Base-by-base conservation (phyloP, 2,329 filamentous ascomycete species). In the Xylariaceae sp. region DNA sequence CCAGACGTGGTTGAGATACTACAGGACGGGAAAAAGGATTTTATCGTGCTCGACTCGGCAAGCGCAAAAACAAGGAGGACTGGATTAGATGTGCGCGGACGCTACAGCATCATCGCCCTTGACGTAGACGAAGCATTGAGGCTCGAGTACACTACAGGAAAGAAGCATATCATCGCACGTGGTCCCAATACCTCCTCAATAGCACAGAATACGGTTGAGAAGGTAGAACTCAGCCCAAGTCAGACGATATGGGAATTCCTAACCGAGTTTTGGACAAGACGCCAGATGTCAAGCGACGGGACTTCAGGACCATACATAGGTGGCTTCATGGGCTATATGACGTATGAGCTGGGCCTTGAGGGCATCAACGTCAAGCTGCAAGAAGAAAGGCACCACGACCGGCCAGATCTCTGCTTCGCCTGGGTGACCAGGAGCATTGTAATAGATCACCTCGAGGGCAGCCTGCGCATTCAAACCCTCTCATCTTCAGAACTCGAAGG, bases 301-400 rank as follows among this genome's bases (percentile, higher is more conserved):
- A 60, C 67, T 0, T 66, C 71, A 31, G 75, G 75, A 0, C 83
- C 90, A 0, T 96, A 96, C 70, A 86, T 90, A 94, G 92, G 91
- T 48, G 92, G 92, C 0, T 87, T 96, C 57, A 85, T 96, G 75
- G 92, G 92, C 0, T 96, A 89, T 67, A 82, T 92, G 47, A 92
- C 90, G 0, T 96, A 96, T 59, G 92, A 96, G 72, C 85, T 92
- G 70, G 91, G 91, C 0, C 76, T 96, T 1, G 78, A 81, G 62
- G 85, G 81, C 16, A 86, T 87, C 51, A 73, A 77, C 46, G 76
- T 89, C 19, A 17, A 62, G 1, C 50, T 74, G 8, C 62, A 73
- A 2, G 63, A 66, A n/a, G 62, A 68, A 3, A 66, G 71, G 9
- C 68, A 69, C 2, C 75, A 81, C 53, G 66, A 73, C 33, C 77